Percentiles rank a stretch among this genome's conserved stretches.
Evolutionary conservation across 1,139 yeast species (phyloP).

Genomic region (Pichia sp.): DNA sequence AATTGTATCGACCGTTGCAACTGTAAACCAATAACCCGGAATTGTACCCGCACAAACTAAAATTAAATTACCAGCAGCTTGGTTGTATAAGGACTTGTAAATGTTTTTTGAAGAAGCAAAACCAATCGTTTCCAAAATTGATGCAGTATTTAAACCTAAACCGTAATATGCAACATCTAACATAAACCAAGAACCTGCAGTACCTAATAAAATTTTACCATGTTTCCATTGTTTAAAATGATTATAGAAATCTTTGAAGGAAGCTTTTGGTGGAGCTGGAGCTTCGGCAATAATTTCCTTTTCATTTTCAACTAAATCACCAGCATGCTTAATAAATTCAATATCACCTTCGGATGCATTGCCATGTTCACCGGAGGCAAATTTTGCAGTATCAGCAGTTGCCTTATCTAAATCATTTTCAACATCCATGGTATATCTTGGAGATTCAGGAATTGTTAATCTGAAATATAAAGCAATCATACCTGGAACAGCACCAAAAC

Average conservation of each 20-base stretch:
- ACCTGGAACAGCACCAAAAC: constrained; percentile 89
- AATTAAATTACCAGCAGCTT: constrained; percentile 85
- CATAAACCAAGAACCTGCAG: constrained; percentile 96
- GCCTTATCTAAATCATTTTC: constrained; percentile 55
- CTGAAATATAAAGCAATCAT: constrained; percentile 75
- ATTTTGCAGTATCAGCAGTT: constrained; percentile 48
- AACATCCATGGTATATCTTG: constrained; percentile 77
- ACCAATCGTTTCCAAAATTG: constrained; percentile 80
- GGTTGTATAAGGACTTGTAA: constrained; percentile 59
- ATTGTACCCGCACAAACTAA: constrained; percentile 86
- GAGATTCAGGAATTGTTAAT: constrained; percentile 89
- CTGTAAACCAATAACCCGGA: constrained; percentile 85
- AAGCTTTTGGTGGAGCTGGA: constrained; percentile 49
- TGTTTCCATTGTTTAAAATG: constrained; percentile 89
- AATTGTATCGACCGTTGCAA: constrained; percentile 66
- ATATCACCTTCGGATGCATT: constrained; percentile 35
- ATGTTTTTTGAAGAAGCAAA: constrained; percentile 59
- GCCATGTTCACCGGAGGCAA: constrained; percentile 40
- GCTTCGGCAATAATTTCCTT: constrained; percentile 27
- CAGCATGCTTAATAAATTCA: constrained; percentile 25
- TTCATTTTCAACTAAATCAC: constrained; percentile 27
- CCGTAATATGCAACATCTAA: constrained; percentile 96
- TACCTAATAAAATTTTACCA: constrained; percentile 79
- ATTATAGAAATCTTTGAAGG: constrained; percentile 49
- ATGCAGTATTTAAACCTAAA: constrained; percentile 71